Evolutionary conservation across 2,329 filamentous ascomycete genomes (phyloP).

Genomic region (Mariannaea sp.): DNA sequence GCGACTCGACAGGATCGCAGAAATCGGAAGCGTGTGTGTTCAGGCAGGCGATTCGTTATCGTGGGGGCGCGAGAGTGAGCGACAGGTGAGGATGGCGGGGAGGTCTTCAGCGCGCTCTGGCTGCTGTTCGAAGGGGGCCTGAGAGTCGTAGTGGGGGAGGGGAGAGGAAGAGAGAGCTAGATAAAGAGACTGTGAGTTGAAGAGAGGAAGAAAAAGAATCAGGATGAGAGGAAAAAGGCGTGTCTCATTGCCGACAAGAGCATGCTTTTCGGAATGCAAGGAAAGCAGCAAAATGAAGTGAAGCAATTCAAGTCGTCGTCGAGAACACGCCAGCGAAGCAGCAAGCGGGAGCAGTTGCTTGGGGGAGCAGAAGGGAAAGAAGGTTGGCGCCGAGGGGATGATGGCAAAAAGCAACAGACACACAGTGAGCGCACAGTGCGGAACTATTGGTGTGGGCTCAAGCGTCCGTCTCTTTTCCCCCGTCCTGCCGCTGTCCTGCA

Average conservation of each 20-base stretch:
- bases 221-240: constrained; percentile 30
- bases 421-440: constrained; percentile 24
- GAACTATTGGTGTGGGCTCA: constrained; percentile 5
- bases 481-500: constrained; percentile 13
- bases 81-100: constrained; percentile 34
- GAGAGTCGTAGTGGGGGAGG: constrained; percentile 33
- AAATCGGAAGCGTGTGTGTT: constrained; percentile 17
- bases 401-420: constrained; percentile 27
- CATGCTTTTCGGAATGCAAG: constrained; percentile 35
- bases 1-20: constrained; percentile 15
- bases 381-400: constrained; percentile 25
- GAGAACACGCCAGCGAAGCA: constrained; percentile 36
- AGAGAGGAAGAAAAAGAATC: constrained; percentile 21
- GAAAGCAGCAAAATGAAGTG: constrained; percentile 29
- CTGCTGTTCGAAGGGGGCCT: constrained; percentile 29
- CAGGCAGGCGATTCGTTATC: constrained; percentile 30
- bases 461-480: constrained; percentile 15
- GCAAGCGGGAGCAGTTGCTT: constrained; percentile 32
- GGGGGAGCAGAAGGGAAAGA: constrained; percentile 31
- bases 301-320: constrained; percentile 40
- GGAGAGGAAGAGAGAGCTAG: constrained; percentile 20
- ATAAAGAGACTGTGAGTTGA: constrained; percentile 22
- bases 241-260: constrained; percentile 36
- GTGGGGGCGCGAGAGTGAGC: constrained; percentile 34
- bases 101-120: constrained; percentile 23